Base-by-base conservation (phyloP, 78 protist species). In the Blattamonas nauphoetae region DNA sequence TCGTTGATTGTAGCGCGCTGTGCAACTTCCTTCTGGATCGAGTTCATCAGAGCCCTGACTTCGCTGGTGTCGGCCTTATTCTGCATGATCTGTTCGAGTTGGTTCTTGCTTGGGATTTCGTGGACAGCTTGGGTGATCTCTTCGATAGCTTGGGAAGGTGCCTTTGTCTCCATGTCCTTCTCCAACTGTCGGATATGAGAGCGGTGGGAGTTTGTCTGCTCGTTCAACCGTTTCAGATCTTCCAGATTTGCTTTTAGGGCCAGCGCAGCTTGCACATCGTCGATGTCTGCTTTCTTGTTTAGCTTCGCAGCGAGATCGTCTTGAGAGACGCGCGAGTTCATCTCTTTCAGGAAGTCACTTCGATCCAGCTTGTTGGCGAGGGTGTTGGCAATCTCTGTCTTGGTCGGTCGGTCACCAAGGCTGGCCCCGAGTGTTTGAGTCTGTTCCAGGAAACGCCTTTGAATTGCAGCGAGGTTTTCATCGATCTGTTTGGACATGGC, bases 161-260 rank as follows among this genome's bases (percentile, higher is more conserved):
- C 80, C 38, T 11, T 3, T 45, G 11, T 44, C 38, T 11, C 5
- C 38, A 45, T 42, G 2, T 33, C 78, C 32, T 64, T 81, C 11
- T 88, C 1, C 43, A 84, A 45, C 78, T 38, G 2, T 43, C 63
- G 5, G 33, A 78, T 33, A 71, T 29, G 3, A 42, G 80, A 11
- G 42, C 87, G 32, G 21, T 34, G 1, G 44, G 11, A 5, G 78
- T 64, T 21, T 42, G 85, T 36, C 41, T 36, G n/a, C 45, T 85
- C 81, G 45, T 0, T 4, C 77, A 55, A 21, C 21, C 3, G 5
- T 45, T 88, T 88, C 44, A 88, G 83, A 0, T 88, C 90, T 4
- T 1, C 90, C 21, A 42, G 38, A 64, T 1, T 41, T 3, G 88
- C 84, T 86, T 89, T 89, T 3, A 41, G 5, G 44, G 86, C 83